Evolutionary conservation across 2,329 filamentous ascomycete genomes (phyloP), one percentile per base, ranked within the genome.

Genomic region (Aspergillus hiratsukae): DNA sequence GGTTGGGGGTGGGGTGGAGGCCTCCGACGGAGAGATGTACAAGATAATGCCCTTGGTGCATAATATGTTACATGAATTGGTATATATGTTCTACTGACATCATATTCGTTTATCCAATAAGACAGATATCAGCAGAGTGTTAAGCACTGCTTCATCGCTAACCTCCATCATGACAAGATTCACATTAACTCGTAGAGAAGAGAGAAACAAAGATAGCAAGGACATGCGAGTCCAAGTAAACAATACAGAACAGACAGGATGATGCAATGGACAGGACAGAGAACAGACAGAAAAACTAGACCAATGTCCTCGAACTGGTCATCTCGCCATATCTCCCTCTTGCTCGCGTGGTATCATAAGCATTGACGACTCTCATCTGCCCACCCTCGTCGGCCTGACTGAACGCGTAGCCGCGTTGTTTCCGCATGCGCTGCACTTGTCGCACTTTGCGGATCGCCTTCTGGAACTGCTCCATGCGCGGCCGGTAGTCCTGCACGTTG

Each of bases 391-490:
- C 94, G 57, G 93, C 95, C 76, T 97, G 92, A 66, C 91, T 96
- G 76, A 99, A 99, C 60, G 94, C 94, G 71, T 99, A 99, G 35
- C 94, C 94, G 69, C 94, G 89, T 78, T 99, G 94, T 78, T 99
- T 99, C 72, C 94, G 91, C 94, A 97, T 99, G 62, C 94, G 89
- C 78, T 97, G 94, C 43, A 97, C 94, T 76, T 99, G 94, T 52
- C 94, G 86, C 53, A 99, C 94, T 78, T 99, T 99, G 68, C 94
- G 89, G 70, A 99, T 97, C 23, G 94, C 94, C 77, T 99, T 99
- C 78, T 99, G 94, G 81, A 99, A 99, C 77, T 99, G 94, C 71
- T 99, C 94, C 94, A 99, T 99, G 70, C 94, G 87, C 60, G 94
- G 94, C 70, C 94, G 83, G 76, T 99, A 99, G 78, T 99, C 94